These are phyloP conservation scores for Stagonosporopsis vannaccii DNA, from an alignment of 2,329 filamentous ascomycete genomes.

Conservation along the genomic window DNA sequence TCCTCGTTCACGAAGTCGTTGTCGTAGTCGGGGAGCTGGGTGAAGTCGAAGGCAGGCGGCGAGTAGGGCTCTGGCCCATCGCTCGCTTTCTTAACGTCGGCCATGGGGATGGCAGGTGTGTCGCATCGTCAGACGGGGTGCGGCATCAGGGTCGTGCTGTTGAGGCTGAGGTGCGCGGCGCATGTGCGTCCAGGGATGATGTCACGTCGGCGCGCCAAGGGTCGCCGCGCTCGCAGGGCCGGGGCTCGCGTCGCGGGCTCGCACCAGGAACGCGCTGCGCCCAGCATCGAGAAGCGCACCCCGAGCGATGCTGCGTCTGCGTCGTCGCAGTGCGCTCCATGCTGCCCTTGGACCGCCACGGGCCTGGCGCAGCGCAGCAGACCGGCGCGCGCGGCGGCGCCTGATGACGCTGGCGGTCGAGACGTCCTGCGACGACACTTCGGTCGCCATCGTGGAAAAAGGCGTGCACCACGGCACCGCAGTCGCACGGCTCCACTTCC, in stretches of 20 bases:
- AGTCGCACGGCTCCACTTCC: constrained; percentile 72
- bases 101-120: constrained; percentile 42
- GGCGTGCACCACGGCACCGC: constrained; percentile 23
- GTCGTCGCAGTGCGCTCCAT: constrained; percentile 20
- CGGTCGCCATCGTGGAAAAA: constrained; percentile 80
- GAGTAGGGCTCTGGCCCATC: constrained; percentile 68
- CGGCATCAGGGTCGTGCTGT: neutral
- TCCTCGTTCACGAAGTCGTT: constrained; percentile 76
- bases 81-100: constrained; percentile 54
- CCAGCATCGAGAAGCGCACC: neutral
- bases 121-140: constrained; percentile 29
- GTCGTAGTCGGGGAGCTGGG: constrained; percentile 78
- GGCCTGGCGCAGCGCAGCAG: neutral
- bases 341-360: constrained; percentile 16
- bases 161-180: neutral
- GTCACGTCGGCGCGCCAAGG: neutral
- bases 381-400: constrained; percentile 23
- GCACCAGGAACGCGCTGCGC: neutral
- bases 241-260: constrained; percentile 8
- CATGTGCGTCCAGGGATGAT: constrained; percentile 2
- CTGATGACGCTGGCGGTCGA: constrained; percentile 73
- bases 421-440: constrained; percentile 91
- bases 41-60: constrained; percentile 70
- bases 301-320: constrained; percentile 31
- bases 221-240: constrained; percentile 3